phyloP scores from a whole-genome alignment of 1,284 basidiomycete species.

The Fistulina hepatica region DNA sequence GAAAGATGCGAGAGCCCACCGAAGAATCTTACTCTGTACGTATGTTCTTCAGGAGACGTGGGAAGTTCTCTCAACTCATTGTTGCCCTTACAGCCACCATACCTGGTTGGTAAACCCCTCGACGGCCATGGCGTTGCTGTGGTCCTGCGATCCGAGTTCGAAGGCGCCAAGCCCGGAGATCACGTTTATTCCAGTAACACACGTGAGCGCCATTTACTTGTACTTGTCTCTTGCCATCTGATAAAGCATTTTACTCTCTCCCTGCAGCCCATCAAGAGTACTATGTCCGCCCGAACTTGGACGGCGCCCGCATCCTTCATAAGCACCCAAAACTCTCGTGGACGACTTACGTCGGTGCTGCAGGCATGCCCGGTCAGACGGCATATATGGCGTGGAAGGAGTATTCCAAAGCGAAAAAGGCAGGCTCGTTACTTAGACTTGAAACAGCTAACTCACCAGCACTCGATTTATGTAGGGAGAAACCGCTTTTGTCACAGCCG shows the following conservation, averaged over 20 bases:
- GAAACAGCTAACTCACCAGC: slow-evolving; percentile 8
- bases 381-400: slow-evolving; percentile 33
- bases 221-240: no score
- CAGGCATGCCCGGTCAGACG: slow-evolving; percentile 30
- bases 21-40: slow-evolving; percentile 17
- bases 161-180: slow-evolving; percentile 22
- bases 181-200: no score
- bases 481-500: slow-evolving; percentile 44
- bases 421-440: slow-evolving; percentile 12
- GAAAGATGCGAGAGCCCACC: slow-evolving; percentile 22
- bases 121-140: slow-evolving; percentile 21
- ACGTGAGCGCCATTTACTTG: no score
- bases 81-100: slow-evolving; percentile 18
- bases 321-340: slow-evolving; percentile 5
- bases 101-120: slow-evolving; percentile 20
- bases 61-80: not conserved
- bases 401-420: slow-evolving; percentile 29
- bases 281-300: not conserved
- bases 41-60: slow-evolving; percentile 5
- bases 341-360: slow-evolving; percentile 15
- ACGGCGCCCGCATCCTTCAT: slow-evolving; percentile 1
- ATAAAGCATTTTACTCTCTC: no score
- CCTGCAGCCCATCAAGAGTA: slow-evolving; percentile 8
- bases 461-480: slow-evolving; percentile 31
- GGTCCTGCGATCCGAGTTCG: slow-evolving; percentile 27